These are phyloP conservation scores for Euclidium syriacum DNA, from an alignment of 345 rosid genomes.

Conservation along the genomic window DNA sequence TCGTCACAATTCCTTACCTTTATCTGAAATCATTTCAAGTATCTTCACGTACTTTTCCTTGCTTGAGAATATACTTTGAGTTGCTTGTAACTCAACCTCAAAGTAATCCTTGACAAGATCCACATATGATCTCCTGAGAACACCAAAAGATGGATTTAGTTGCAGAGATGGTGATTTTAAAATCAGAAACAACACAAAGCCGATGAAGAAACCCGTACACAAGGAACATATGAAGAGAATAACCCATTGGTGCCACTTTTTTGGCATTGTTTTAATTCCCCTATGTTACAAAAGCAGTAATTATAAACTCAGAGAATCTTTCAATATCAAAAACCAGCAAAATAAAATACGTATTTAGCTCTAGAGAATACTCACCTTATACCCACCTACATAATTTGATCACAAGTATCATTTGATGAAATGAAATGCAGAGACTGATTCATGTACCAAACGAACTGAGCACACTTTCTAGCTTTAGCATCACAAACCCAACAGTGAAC, in stretches of 20 bases:
- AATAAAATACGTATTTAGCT: neutral
- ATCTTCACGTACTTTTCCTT: constrained; percentile 86
- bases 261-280: constrained; percentile 80
- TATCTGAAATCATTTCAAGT: constrained; percentile 79
- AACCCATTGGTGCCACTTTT: constrained; percentile 64
- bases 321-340: neutral
- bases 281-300: constrained; percentile 31
- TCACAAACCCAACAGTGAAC: constrained; percentile 99
- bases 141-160: constrained; percentile 1
- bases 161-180: neutral
- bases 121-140: constrained; percentile 75
- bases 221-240: constrained; percentile 81
- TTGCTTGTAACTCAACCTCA: constrained; percentile 62
- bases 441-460: neutral
- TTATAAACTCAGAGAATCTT: neutral
- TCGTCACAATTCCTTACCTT: constrained; percentile 42
- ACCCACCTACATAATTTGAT: constrained; percentile 48
- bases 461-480: constrained; percentile 82
- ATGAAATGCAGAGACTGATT: neutral
- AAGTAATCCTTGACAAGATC: constrained; percentile 67
- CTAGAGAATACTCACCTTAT: constrained; percentile 49
- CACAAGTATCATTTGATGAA: neutral
- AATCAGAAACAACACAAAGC: neutral
- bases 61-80: constrained; percentile 56
- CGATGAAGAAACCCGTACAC: constrained; percentile 44